Percentiles rank a stretch among this genome's conserved stretches.
phyloP scores from a whole-genome alignment of 2,329 filamentous ascomycete genomes.

The Triangularia verruculosa region DNA sequence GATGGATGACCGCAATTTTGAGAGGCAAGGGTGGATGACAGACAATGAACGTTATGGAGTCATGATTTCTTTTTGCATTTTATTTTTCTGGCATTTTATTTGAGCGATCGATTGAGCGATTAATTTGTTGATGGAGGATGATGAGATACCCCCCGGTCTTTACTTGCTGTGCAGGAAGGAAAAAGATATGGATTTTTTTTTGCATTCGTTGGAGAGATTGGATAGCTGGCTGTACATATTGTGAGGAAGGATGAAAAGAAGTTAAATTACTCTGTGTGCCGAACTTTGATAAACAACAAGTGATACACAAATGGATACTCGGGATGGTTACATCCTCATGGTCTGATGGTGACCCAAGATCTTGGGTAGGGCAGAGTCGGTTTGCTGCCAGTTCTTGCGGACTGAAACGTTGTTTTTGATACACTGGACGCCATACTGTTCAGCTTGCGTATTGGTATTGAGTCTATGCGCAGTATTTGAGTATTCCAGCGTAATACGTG shows the following conservation, averaged over 20 bases:
- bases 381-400: too few species aligned
- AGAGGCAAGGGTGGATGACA: background rate
- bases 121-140: background rate
- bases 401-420: background rate
- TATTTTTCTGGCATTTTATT: background rate
- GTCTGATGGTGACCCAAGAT: background rate
- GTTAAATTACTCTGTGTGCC: background rate
- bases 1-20: background rate
- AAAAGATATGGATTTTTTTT: background rate
- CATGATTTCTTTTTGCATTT: background rate
- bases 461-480: too few species aligned
- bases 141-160: conserved; percentile 1
- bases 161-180: conserved; percentile 4
- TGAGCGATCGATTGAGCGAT: background rate
- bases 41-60: conserved; percentile 2
- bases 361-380: background rate
- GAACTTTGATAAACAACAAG: background rate
- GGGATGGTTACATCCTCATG: background rate
- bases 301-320: background rate
- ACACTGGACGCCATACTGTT: too few species aligned
- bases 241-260: background rate
- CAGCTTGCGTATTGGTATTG: too few species aligned
- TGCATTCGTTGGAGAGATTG: background rate
- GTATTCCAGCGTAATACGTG: too few species aligned
- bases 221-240: background rate